These are phyloP conservation scores for Wickerhamiella azyma DNA, from an alignment of 805 yeast species.

Conservation along the genomic window DNA sequence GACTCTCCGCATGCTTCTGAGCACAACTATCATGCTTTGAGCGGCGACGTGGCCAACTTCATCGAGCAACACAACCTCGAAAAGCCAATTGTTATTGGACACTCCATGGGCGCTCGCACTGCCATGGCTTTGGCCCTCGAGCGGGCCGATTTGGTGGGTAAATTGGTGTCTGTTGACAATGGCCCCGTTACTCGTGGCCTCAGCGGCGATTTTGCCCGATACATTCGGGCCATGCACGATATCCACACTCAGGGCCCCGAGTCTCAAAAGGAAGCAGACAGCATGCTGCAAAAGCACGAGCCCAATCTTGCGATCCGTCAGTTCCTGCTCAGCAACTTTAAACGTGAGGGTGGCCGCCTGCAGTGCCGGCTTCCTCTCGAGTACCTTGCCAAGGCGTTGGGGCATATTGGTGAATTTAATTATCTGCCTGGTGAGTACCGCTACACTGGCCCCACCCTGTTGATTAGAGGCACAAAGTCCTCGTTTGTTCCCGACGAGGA, in stretches of 20 bases:
- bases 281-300: conserved; percentile 49
- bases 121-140: conserved; percentile 78
- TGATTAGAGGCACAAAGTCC: conserved; percentile 67
- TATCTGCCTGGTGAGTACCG: conserved; percentile 39
- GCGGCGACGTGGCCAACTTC: conserved; percentile 74
- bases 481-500: conserved; percentile 72
- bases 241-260: conserved; percentile 37
- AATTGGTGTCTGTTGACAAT: conserved; percentile 72
- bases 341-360: conserved; percentile 28
- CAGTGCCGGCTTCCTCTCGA: conserved; percentile 57
- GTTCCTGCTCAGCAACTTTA: conserved; percentile 60
- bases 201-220: conserved; percentile 47
- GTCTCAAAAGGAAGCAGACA: conserved; percentile 54
- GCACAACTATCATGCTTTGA: conserved; percentile 68
- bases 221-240: conserved; percentile 47
- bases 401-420: conserved; percentile 67
- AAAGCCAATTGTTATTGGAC: conserved; percentile 28
- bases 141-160: conserved; percentile 43
- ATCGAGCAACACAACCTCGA: conserved; percentile 33
- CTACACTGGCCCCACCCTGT: conserved; percentile 61
- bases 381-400: conserved; percentile 49
- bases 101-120: conserved; percentile 70
- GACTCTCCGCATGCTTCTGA: conserved; percentile 64
- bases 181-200: conserved; percentile 64
- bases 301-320: conserved; percentile 48